Percentiles rank a stretch among this genome's conserved stretches.
Evolutionary conservation across 2,329 filamentous ascomycete species (phyloP).

Genomic region (Talaromyces sp.): DNA sequence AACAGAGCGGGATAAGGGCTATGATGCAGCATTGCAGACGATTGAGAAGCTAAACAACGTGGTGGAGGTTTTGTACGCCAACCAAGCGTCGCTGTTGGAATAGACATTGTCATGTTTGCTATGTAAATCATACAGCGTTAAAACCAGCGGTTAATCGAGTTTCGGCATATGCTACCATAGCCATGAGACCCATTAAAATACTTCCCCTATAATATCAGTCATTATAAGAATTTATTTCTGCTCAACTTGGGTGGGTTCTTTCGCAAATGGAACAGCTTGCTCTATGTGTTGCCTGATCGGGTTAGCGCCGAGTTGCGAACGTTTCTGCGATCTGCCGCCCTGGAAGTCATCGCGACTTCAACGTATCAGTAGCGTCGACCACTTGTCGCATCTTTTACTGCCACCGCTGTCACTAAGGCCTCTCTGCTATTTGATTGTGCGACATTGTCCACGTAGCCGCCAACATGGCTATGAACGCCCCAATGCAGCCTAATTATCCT

Average conservation of each 20-base stretch:
- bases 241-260: too few species aligned
- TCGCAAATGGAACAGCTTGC: not conserved
- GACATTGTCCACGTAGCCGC: conserved; percentile 5
- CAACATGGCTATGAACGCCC: conserved; percentile 30
- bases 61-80: conserved; percentile 94
- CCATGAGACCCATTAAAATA: too few species aligned
- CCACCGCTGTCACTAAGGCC: not conserved
- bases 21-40: conserved; percentile 88
- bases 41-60: conserved; percentile 97
- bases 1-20: conserved; percentile 84
- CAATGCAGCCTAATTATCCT: conserved; percentile 39
- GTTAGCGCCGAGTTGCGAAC: conserved; percentile 10
- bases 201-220: too few species aligned
- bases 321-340: not conserved
- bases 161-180: not conserved
- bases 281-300: not conserved
- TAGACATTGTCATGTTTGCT: conserved; percentile 41
- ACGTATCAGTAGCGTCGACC: not conserved
- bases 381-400: not conserved
- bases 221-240: too few species aligned
- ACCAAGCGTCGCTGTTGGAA: conserved; percentile 93
- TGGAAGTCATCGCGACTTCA: conserved; percentile 11
- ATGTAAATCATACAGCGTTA: not conserved
- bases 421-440: not conserved
- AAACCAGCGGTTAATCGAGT: not conserved